A percentile compares a stretch with the other conserved stretches of the same genome.
Evolutionary conservation across 305 asterid genomes (phyloP).

Genomic region (Coffea humblotiana): DNA sequence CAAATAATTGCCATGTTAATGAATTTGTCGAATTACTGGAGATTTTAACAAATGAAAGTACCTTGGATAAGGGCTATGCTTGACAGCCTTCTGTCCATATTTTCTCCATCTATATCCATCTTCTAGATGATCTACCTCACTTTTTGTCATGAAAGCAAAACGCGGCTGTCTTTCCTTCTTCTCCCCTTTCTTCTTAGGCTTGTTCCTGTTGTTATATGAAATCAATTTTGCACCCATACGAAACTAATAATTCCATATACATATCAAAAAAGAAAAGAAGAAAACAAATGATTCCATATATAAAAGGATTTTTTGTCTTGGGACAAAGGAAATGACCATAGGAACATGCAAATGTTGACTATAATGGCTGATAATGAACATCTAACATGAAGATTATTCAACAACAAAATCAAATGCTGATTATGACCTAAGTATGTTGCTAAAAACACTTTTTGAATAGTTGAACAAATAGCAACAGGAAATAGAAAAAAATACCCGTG

Average conservation of each 20-base stretch:
- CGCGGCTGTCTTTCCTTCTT: slow-evolving; percentile 65
- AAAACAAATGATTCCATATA: not conserved
- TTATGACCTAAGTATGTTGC: not conserved
- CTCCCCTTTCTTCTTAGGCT: slow-evolving; percentile 65
- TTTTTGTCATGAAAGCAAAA: slow-evolving; percentile 84
- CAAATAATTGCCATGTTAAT: not conserved
- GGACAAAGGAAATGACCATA: not conserved
- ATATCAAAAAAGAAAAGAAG: too few species aligned
- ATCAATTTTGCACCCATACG: slow-evolving; percentile 3
- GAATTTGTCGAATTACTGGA: not conserved
- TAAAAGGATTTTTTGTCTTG: not conserved
- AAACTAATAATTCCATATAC: not conserved
- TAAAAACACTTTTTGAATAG: too few species aligned
- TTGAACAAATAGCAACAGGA: not conserved
- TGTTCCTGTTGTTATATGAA: slow-evolving; percentile 33
- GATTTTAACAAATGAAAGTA: slow-evolving; percentile 9
- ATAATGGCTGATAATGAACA: not conserved
- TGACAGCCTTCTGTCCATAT: slow-evolving; percentile 93
- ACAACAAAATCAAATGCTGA: not conserved
- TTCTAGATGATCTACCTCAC: slow-evolving; percentile 88
- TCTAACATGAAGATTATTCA: not conserved
- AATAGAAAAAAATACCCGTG: not conserved
- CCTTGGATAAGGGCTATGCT: slow-evolving; percentile 93
- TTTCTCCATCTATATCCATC: slow-evolving; percentile 97
- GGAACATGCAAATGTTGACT: not conserved